These are phyloP conservation scores for Microdochium nivale DNA, from an alignment of 2,329 filamentous ascomycete genomes.

Conservation along the genomic window DNA sequence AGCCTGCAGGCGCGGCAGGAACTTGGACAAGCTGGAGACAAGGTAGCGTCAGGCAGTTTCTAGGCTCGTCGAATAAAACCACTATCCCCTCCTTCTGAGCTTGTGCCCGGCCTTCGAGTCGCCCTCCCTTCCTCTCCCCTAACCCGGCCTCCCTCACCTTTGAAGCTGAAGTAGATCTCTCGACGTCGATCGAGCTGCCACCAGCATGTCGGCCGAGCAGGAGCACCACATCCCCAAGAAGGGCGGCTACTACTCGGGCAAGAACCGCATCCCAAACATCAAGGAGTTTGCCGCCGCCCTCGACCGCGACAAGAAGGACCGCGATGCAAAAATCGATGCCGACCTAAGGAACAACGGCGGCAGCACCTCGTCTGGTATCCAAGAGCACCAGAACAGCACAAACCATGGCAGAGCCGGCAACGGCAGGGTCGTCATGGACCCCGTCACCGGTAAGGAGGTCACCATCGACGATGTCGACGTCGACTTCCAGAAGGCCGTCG, in stretches of 20 bases:
- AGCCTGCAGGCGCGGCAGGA: background rate
- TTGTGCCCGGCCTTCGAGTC: no score
- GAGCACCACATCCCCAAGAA: conserved; percentile 13
- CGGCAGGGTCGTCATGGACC: conserved; percentile 74
- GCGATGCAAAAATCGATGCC: conserved; percentile 64
- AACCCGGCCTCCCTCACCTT: background rate
- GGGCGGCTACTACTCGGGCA: conserved; percentile 62
- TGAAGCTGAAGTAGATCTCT: background rate
- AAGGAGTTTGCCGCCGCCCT: conserved; percentile 73
- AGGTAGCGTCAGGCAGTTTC: no score
- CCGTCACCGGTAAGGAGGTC: conserved; percentile 78
- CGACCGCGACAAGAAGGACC: conserved; percentile 68
- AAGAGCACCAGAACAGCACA: conserved; percentile 32
- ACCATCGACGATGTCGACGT: conserved; percentile 75
- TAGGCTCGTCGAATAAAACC: no score
- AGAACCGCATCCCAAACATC: conserved; percentile 81
- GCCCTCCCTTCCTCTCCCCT: background rate
- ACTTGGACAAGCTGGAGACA: no score
- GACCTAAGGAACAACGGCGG: conserved; percentile 27
- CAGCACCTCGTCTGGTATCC: conserved; percentile 10
- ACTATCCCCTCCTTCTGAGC: no score
- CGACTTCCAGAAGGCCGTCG: conserved; percentile 57
- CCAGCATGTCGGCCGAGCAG: conserved; percentile 17
- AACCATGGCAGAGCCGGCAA: conserved; percentile 25
- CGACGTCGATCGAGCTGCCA: background rate